phyloP scores from a whole-genome alignment of 495 filamentous ascomycete species.

The Podospora anserina region DNA sequence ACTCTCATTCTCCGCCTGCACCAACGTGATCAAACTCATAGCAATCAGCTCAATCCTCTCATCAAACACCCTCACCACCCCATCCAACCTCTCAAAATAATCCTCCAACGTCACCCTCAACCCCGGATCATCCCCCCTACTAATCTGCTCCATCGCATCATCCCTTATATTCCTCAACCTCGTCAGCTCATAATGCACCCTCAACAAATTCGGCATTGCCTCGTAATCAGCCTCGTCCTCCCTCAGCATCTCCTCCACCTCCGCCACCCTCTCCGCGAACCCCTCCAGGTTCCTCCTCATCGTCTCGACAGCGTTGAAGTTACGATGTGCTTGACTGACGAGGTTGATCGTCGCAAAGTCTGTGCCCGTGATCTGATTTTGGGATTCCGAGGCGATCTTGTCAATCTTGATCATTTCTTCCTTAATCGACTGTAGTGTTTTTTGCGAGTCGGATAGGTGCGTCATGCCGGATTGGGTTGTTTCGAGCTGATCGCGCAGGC shows the following conservation, averaged over 20 bases:
- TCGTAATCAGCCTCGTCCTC: conserved; percentile 81
- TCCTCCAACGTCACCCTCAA: conserved; percentile 77
- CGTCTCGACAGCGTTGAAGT: conserved; percentile 85
- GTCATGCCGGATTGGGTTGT: conserved; percentile 89
- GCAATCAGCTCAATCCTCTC: conserved; percentile 86
- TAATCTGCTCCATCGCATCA: conserved; percentile 92
- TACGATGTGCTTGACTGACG: conserved; percentile 87
- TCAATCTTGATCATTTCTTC: conserved; percentile 99
- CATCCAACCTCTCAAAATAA: conserved; percentile 83
- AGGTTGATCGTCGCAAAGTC: conserved; percentile 97
- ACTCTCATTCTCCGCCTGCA: conserved; percentile 78
- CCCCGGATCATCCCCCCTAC: conserved; percentile 66
- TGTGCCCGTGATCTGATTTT: conserved; percentile 89
- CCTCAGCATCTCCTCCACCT: conserved; percentile 68
- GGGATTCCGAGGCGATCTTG: conserved; percentile 91
- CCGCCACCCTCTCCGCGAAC: conserved; percentile 71
- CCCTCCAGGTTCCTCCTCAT: conserved; percentile 87
- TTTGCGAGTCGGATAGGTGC: conserved; percentile 79
- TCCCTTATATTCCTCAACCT: conserved; percentile 88
- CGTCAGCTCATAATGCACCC: conserved; percentile 86
- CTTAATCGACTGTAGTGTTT: conserved; percentile 81
- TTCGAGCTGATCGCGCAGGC: conserved; percentile 85
- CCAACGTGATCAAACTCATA: conserved; percentile 81
- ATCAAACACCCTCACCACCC: conserved; percentile 88
- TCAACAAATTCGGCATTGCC: conserved; percentile 87